Conservation (phyloP, 371 early-diverging fungal genomes). For the Mortierella sp. region DNA sequence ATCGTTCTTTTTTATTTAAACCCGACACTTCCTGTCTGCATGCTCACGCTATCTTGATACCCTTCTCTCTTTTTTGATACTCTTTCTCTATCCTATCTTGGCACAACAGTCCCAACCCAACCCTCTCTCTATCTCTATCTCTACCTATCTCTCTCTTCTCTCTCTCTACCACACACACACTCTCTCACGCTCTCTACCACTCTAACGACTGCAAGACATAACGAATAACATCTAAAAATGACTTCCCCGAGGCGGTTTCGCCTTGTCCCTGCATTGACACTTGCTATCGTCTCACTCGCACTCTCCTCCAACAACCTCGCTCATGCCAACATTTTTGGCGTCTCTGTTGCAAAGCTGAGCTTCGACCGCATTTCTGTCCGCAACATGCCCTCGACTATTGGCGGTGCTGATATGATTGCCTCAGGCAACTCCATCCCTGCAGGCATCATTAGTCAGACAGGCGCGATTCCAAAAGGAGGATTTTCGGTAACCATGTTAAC, state of each 20-base stretch:
- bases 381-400: conserved; percentile 10
- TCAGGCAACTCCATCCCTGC: conserved; percentile 3
- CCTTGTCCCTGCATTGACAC: neutral
- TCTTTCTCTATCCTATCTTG: neutral
- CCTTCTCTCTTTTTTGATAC: neutral
- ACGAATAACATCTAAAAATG: neutral
- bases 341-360: conserved; percentile 8
- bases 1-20: neutral
- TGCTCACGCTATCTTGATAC: neutral
- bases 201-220: neutral
- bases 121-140: neutral
- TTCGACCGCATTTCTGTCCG: conserved; percentile 35
- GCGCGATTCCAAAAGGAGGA: conserved; percentile 23
- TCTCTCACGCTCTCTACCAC: neutral
- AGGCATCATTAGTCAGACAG: conserved; percentile 17
- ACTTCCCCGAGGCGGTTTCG: neutral
- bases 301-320: conserved; percentile 11
- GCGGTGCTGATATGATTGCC: conserved; percentile 3
- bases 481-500: conserved; percentile 31
- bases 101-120: neutral
- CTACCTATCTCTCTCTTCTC: neutral
- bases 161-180: neutral
- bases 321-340: conserved; percentile 17
- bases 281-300: neutral
- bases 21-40: no score